Conservation (phyloP, 179 eudicot species). For the Amaranthus tricolor region DNA sequence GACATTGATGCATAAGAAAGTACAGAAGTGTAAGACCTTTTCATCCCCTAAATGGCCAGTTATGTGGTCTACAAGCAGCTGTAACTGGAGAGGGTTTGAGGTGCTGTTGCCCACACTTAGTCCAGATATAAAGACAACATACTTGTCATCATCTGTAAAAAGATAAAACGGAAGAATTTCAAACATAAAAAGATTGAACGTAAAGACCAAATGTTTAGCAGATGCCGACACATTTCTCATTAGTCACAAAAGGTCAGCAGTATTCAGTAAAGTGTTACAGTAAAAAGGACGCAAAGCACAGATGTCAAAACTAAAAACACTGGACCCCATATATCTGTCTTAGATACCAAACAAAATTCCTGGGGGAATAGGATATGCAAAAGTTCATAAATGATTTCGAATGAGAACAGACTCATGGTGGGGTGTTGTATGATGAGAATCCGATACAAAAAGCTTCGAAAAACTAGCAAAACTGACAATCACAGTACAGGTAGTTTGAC, state of each 20-base stretch:
- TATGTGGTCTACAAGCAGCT: constrained; percentile 92
- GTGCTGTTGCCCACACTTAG: constrained; percentile 66
- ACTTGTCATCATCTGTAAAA: constrained; percentile 78
- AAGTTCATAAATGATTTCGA: too few relatives aligned
- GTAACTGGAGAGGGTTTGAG: constrained; percentile 78
- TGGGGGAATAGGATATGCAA: neutral
- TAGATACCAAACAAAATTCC: neutral
- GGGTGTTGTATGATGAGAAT: too few relatives aligned
- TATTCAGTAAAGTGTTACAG: neutral
- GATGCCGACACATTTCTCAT: neutral
- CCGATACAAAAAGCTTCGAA: too few relatives aligned
- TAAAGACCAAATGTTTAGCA: neutral
- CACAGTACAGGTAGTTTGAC: too few relatives aligned
- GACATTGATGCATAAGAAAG: constrained; percentile 6
- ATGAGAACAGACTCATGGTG: too few relatives aligned
- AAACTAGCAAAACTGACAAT: too few relatives aligned
- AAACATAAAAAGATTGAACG: constrained; percentile 3
- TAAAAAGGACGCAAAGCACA: neutral
- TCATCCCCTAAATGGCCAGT: constrained; percentile 97
- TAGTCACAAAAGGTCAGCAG: neutral
- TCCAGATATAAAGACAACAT: constrained; percentile 78
- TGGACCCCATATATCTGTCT: neutral
- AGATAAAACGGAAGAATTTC: constrained; percentile 10
- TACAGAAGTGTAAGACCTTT: constrained; percentile 41
- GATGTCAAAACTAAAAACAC: neutral